Evolutionary conservation across 2,329 filamentous ascomycete species (phyloP).

Genomic region (Aureobasidium sp.): DNA sequence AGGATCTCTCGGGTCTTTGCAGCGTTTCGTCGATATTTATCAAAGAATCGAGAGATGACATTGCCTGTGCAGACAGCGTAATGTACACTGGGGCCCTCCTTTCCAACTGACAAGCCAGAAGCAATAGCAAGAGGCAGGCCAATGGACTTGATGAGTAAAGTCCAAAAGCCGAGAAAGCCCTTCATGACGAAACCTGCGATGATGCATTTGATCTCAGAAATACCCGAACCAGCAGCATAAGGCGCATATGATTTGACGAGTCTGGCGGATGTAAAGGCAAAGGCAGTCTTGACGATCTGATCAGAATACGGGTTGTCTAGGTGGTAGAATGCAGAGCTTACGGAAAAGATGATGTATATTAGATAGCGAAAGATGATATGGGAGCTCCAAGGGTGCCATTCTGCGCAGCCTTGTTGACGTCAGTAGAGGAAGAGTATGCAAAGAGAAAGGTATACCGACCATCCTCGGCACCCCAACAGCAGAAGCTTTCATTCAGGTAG

Average conservation of each 20-base stretch:
- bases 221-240: slow-evolving; percentile 92
- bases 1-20: slow-evolving; percentile 93
- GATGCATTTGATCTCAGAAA: slow-evolving; percentile 98
- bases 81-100: slow-evolving; percentile 97
- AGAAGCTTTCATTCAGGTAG: slow-evolving; percentile 95
- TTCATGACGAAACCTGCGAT: slow-evolving; percentile 99
- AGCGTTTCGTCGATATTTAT: slow-evolving; percentile 85
- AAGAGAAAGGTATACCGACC: slow-evolving; percentile 41
- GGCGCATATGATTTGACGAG: slow-evolving; percentile 89
- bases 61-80: slow-evolving; percentile 97
- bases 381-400: slow-evolving; percentile 85
- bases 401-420: slow-evolving; percentile 52
- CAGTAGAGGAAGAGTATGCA: slow-evolving; percentile 35
- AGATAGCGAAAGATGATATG: slow-evolving; percentile 76
- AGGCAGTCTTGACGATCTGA: slow-evolving; percentile 37
- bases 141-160: slow-evolving; percentile 87
- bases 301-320: background rate
- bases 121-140: slow-evolving; percentile 86
- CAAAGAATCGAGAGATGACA: slow-evolving; percentile 86
- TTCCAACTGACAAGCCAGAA: slow-evolving; percentile 88
- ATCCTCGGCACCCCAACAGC: slow-evolving; percentile 91
- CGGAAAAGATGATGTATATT: slow-evolving; percentile 76
- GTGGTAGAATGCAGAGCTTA: slow-evolving; percentile 39
- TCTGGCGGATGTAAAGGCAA: slow-evolving; percentile 73
- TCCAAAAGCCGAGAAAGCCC: slow-evolving; percentile 87